Percentiles rank a stretch among this genome's conserved stretches.
phyloP scores from a whole-genome alignment of 2,329 filamentous ascomycete genomes.

The Cladosporium halotolerans region DNA sequence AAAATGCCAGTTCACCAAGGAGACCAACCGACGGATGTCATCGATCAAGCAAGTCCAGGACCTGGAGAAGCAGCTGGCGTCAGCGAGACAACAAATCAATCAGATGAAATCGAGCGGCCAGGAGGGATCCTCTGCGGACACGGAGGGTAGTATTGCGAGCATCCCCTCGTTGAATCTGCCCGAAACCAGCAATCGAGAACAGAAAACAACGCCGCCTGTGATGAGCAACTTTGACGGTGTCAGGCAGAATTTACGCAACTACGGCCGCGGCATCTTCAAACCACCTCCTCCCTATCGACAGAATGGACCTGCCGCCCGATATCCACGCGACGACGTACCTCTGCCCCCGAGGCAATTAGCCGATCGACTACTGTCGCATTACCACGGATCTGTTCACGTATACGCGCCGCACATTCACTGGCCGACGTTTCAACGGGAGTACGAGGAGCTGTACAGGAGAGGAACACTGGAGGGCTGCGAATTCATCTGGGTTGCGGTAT shows the following conservation, averaged over 20 bases:
- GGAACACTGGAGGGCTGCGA: slow-evolving; percentile 56
- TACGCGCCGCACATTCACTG: slow-evolving; percentile 84
- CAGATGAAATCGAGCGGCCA: slow-evolving; percentile 57
- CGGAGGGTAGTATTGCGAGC: slow-evolving; percentile 28
- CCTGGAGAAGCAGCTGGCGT: slow-evolving; percentile 81
- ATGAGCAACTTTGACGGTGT: slow-evolving; percentile 66
- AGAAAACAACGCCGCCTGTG: slow-evolving; percentile 54
- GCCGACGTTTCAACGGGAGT: slow-evolving; percentile 70
- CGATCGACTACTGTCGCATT: slow-evolving; percentile 68
- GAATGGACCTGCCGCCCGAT: slow-evolving; percentile 39
- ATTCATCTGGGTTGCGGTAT: slow-evolving; percentile 68
- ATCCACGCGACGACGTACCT: slow-evolving; percentile 41
- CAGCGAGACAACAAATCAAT: slow-evolving; percentile 70
- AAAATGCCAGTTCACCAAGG: slow-evolving; percentile 98
- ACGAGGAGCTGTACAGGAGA: slow-evolving; percentile 68
- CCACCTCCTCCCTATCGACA: slow-evolving; percentile 63
- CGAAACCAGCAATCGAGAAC: slow-evolving; percentile 43
- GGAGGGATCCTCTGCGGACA: slow-evolving; percentile 42
- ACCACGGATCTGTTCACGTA: slow-evolving; percentile 69
- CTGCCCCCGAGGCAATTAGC: slow-evolving; percentile 64
- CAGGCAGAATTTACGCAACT: slow-evolving; percentile 63
- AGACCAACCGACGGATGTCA: slow-evolving; percentile 97
- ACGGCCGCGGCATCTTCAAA: slow-evolving; percentile 74
- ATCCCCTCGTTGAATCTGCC: slow-evolving; percentile 29
- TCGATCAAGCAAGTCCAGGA: slow-evolving; percentile 99